Percentiles rank a stretch among this genome's conserved stretches.
Conservation (phyloP, 2,329 filamentous ascomycete species). For the Pyricularia sp. region DNA sequence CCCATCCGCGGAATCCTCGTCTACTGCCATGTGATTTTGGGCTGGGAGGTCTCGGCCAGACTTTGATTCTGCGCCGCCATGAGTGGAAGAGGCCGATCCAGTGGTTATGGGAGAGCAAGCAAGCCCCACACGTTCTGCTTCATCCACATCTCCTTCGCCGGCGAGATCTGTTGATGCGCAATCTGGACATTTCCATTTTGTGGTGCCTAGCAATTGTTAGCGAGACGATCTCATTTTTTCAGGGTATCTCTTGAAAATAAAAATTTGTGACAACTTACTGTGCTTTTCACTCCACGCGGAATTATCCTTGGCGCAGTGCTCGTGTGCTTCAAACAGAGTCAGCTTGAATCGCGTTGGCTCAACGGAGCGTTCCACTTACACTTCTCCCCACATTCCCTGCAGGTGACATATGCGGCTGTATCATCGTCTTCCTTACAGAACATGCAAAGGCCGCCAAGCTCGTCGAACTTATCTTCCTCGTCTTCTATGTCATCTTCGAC, state of each 20-base stretch:
- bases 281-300: conserved; percentile 51
- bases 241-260: background rate
- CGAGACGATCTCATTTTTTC: background rate
- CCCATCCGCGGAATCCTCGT: conserved; percentile 66
- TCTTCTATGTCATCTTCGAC: conserved; percentile 39
- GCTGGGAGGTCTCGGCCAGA: conserved; percentile 63
- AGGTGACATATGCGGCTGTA: conserved; percentile 67
- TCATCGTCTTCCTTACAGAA: conserved; percentile 81
- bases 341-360: conserved; percentile 18
- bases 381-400: conserved; percentile 70
- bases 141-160: conserved; percentile 16
- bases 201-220: conserved; percentile 26
- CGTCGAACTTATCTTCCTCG: conserved; percentile 45
- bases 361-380: conserved; percentile 45
- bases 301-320: conserved; percentile 74
- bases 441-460: conserved; percentile 49
- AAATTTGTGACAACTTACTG: conserved; percentile 39
- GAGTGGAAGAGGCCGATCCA: conserved; percentile 24
- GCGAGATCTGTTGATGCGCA: conserved; percentile 27
- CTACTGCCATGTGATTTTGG: conserved; percentile 63
- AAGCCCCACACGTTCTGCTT: conserved; percentile 18
- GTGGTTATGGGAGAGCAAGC: conserved; percentile 10
- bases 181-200: conserved; percentile 42
- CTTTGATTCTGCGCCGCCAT: conserved; percentile 53
- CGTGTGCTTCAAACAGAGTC: conserved; percentile 60